Percentiles rank a stretch among this genome's conserved stretches.
These are phyloP conservation scores for Paulownia fortunei DNA, from an alignment of 257 asterid genomes.

Conservation along the genomic window DNA sequence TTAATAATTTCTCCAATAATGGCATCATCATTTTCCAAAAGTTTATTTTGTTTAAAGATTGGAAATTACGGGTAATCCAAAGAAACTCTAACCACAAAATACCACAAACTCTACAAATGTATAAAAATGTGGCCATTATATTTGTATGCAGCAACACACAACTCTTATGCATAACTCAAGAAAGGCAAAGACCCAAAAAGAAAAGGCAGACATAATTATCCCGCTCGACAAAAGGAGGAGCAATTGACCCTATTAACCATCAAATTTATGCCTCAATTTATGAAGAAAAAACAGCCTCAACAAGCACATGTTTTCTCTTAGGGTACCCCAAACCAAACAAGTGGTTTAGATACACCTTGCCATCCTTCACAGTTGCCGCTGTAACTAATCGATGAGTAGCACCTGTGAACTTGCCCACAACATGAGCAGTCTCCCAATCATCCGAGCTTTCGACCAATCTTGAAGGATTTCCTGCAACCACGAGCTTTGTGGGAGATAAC, in stretches of 20 bases:
- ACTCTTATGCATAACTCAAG: not conserved
- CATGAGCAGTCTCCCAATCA: conserved; percentile 69
- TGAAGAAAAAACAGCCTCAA: conserved; percentile 71
- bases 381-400: conserved; percentile 70
- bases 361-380: conserved; percentile 82
- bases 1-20: too few species aligned
- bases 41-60: too few species aligned
- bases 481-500: conserved; percentile 66
- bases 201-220: not conserved
- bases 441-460: conserved; percentile 73
- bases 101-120: not conserved
- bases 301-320: conserved; percentile 72
- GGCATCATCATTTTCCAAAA: too few species aligned
- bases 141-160: not conserved
- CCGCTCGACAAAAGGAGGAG: not conserved
- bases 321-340: conserved; percentile 92
- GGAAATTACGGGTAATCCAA: too few species aligned
- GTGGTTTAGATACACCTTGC: conserved; percentile 76
- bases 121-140: not conserved
- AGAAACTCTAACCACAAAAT: too few species aligned
- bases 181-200: not conserved
- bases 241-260: conserved; percentile 15
- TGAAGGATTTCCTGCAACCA: conserved; percentile 79
- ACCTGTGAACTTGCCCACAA: conserved; percentile 61
- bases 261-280: not conserved